Base-by-base conservation (phyloP, 2,329 filamentous ascomycete genomes). In the Huntiella savannae region DNA sequence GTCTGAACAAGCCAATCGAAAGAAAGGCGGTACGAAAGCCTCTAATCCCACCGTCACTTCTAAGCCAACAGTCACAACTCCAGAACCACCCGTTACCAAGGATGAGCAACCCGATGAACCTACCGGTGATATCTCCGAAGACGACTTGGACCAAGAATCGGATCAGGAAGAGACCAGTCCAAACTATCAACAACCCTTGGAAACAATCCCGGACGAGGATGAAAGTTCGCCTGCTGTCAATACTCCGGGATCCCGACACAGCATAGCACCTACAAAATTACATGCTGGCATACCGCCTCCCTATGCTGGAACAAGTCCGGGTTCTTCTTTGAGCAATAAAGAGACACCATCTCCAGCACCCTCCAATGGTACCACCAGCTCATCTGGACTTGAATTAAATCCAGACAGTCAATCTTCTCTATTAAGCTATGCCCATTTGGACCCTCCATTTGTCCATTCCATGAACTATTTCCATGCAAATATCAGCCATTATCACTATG, bases 401-500 rank as follows among this genome's bases (percentile, higher is more conserved):
- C 33, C 40, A 32, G 35, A 28, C 17, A 34, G 28, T 10, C 40
- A 42, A 8, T 40, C 28, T 10, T 19, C 40, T 33, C 35, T 43
- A 7, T 15, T 46, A 19, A 70, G 76, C 53, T 74, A 71, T 68
- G 63, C 67, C 6, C 66, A 75, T 53, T 63, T 85, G 6, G 68
- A 78, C 1, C 66, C 70, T 7, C 83, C 94, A 54, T 60, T 92
- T 40, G 78, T 79, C 49, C 82, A 77, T 56, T 87, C 91, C 58
- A 66, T 96, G 13, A 68, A 73, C 34, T 94, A 86, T 60, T 87
- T 82, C 55, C 71, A 71, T 53, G 75, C 85, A 42, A 76, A 86
- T 54, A 73, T 96, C 50, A 84, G 77, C 1, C 70, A 81, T 57
- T 78, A 83, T 53, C 86, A 94, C 60, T 96, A 94, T 58, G 79